phyloP scores from a whole-genome alignment of 129 eudicot genomes.

The Tagetes erecta region DNA sequence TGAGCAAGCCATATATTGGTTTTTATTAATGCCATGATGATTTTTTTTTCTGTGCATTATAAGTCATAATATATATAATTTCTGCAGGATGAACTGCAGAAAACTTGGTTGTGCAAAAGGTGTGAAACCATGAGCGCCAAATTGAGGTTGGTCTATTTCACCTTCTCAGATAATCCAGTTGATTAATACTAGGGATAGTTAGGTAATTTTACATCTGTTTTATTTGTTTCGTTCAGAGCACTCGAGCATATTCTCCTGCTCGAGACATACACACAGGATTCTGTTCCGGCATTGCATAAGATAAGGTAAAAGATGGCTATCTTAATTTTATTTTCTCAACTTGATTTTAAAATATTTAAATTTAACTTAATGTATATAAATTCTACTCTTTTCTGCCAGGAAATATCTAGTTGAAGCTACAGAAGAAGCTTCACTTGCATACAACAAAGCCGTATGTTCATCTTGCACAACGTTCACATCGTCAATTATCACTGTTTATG shows the following conservation, averaged over 20 bases:
- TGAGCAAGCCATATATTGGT: constrained; percentile 36
- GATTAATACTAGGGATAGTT: not conserved
- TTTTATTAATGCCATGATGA: not conserved
- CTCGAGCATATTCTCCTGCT: constrained; percentile 94
- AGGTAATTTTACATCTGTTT: not conserved
- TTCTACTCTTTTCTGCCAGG: constrained; percentile 46
- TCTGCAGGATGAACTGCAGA: constrained; percentile 83
- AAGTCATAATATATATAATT: constrained; percentile 9
- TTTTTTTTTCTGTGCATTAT: not conserved
- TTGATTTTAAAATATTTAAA: not conserved
- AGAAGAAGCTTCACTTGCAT: constrained; percentile 94
- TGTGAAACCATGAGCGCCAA: constrained; percentile 99
- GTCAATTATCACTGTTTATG: not conserved
- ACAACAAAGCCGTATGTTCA: constrained; percentile 83
- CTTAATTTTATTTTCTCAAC: not conserved
- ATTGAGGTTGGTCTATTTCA: constrained; percentile 57
- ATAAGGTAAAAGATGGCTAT: constrained; percentile 55
- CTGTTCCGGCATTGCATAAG: constrained; percentile 93
- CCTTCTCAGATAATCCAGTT: constrained; percentile 10
- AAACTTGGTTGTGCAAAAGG: constrained; percentile 94
- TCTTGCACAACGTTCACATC: not conserved
- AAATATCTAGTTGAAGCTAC: constrained; percentile 88
- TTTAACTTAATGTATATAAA: not conserved
- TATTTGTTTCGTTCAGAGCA: constrained; percentile 51
- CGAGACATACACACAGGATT: constrained; percentile 84